Evolutionary conservation across 139 green algal species (phyloP), one percentile per base, ranked within the genome.

Genomic region (Micromonas commoda): DNA sequence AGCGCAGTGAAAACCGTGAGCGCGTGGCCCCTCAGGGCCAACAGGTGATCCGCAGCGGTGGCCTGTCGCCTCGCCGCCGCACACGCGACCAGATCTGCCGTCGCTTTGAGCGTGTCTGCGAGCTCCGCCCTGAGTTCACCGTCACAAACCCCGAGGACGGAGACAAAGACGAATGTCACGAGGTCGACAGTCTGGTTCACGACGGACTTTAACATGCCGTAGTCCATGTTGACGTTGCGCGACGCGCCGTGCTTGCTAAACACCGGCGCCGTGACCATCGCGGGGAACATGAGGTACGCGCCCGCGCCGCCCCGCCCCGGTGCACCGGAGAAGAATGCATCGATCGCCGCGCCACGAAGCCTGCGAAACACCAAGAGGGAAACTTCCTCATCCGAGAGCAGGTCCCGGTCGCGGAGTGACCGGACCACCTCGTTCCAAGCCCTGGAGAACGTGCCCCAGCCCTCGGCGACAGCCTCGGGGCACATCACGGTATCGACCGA

Each of bases 141-240:
- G 53, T 73, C 66, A n/a, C 52, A 33, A 24, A 73, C 32, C 20
- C 66, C 66, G 20, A 73, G 33, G 28, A 73, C 53, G 33, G 33
- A 73, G n/a, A 73, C 66, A n/a, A 53, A 26, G 31, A 73, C 53
- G 32, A 73, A 73, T 19, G 66, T 35, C 19, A 51, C 1, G 13
- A 73, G 6, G 53, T 73, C 66, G 2, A 52, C 28, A 16, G 28
- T 54, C 28, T 73, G 66, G 1, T 33, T 24, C 66, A 73, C n/a
- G 32, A 73, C 32, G 2, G 66, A 26, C 29, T 19, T 20, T 51
- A 29, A 73, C n/a, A 73, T 60, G 66, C 24, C 66, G 2, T 38
- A 73, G 24, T 29, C 21, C 66, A 73, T 73, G 1, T 51, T 73
- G 20, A 28, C 66, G 66, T 73, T 73, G 2, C 66, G 66, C 32